Percentiles rank a stretch among this genome's conserved stretches.
Evolutionary conservation across 2,329 filamentous ascomycete genomes (phyloP).

Genomic region (Thielaviopsis ethacetica): DNA sequence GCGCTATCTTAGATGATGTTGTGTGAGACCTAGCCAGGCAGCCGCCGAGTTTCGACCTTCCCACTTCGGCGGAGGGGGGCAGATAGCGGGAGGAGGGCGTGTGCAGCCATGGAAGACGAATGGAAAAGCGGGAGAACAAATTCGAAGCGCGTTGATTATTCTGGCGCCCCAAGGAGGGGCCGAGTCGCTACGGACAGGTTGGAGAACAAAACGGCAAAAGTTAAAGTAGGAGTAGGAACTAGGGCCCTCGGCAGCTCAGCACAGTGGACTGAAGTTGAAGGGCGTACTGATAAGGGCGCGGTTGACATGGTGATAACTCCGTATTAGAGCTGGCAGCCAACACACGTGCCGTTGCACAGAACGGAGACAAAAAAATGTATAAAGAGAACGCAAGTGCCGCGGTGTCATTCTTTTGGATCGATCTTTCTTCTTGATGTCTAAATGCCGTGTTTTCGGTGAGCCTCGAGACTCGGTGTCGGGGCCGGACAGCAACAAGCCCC

Average conservation of each 20-base stretch:
- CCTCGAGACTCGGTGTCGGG: background rate
- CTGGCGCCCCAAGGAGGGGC: background rate
- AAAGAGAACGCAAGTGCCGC: background rate
- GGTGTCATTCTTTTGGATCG: background rate
- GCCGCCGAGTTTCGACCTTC: background rate
- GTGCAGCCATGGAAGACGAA: background rate
- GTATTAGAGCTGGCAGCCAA: too few species aligned
- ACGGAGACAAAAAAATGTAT: background rate
- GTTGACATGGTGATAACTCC: background rate
- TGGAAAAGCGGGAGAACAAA: background rate
- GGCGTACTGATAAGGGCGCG: slow-evolving; percentile 3
- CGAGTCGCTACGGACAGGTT: background rate
- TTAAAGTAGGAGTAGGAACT: background rate
- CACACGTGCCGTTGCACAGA: too few species aligned
- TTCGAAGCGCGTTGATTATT: background rate
- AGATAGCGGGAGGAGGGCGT: background rate
- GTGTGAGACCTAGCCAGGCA: too few species aligned
- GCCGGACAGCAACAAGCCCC: background rate
- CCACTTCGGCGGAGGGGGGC: background rate
- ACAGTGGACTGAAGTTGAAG: background rate
- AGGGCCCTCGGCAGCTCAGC: background rate
- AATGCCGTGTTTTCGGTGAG: background rate
- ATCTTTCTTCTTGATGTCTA: background rate
- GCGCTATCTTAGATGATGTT: background rate
- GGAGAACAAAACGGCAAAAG: background rate